Base-by-base conservation (phyloP, 139 green algal genomes). In the Diplosphaera chodatii region DNA sequence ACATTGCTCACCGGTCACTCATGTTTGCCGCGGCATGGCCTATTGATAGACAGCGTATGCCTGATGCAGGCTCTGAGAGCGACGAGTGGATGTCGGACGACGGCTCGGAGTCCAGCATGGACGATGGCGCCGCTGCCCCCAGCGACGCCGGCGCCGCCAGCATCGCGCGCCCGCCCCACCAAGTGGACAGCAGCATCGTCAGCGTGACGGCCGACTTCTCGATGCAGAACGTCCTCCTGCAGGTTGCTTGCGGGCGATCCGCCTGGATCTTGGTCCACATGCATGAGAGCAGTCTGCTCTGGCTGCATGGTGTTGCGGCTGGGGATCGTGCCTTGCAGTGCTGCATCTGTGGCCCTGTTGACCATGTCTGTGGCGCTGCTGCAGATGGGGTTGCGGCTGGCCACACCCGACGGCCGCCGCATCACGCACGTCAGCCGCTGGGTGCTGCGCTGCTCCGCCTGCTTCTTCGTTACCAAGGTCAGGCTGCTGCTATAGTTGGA, bases 181-280 rank as follows among this genome's bases (percentile, higher is more conserved):
- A 59, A 18, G 22, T 18, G 48, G 48, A 59, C 48, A 86, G 73
- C 56, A 74, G 63, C n/a, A 81, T 98, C 31, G 77, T 80, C 32
- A 79, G 28, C 34, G 70, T 97, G 22, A 98, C 94, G 20, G 91
- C 81, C 2, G 94, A 98, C 75, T 98, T 94, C 74, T 85, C 93
- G 1, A 98, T 98, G 93, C 94, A 98, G 84, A 98, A 98, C 75
- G 94, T 98, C 73, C 20, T 62, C 3, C 69, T 73, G 56, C 56
- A 64, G 56, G 56, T 64, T 4, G n/a, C 4, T 8, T 15, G 20
- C 25, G 13, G 56, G 56, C 5, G 25, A 62, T 82, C n/a, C n/a
- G n/a, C n/a, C n/a, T n/a, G n/a, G n/a, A n/a, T n/a, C n/a, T n/a
- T n/a, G n/a, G n/a, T n/a, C n/a, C n/a, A n/a, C n/a, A n/a, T n/a